Evolutionary conservation across 495 filamentous ascomycete species (phyloP), one percentile per base, ranked within the genome.

Genomic region (Penicillium pancosmium): DNA sequence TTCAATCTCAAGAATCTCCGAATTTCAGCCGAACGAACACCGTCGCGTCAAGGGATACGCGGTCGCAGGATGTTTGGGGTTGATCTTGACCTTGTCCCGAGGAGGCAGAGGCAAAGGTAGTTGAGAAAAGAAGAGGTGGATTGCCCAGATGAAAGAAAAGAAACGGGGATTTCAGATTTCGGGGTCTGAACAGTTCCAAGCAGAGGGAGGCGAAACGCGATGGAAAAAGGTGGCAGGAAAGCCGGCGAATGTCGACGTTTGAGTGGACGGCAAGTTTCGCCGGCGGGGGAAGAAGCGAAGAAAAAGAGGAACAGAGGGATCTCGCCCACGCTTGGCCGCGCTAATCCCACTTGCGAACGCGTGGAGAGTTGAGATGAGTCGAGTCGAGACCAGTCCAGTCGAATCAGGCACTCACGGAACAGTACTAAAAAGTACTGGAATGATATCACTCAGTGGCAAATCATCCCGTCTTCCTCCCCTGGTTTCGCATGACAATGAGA

Each of bases 191-290:
- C 1, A 4, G 27, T 31, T 3, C 34, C 34, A 36, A 36, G 34
- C 13, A 36, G 34, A 36, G 11, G 11, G 36, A 38, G 36, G 36
- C 36, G 36, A 38, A 38, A 38, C 10, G 11, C 12, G 11, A 38
- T 12, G 5, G 9, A 38, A 38, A 38, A 38, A 38, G 5, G 1
- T 18, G 27, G 27, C 44, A 36, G 35, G 50, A 19, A 16, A 54
- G 31, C 23, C 31, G 40, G 15, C 21, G 16, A 44, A 15, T 7
- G 10, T 15, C 40, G 18, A 16, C 16, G 50, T 21, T 21, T 53
- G 50, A 59, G 50, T 59, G 57, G 57, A 47, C 50, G 57, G 57
- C 44, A 63, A 33, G 12, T 38, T 38, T 46, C 41, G 31, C 56
- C 50, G 55, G 47, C 19, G 40, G 27, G 27, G 27, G 27, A 4